These are phyloP conservation scores for Candida lessepsii DNA, from an alignment of 805 yeast genomes.

Conservation along the genomic window DNA sequence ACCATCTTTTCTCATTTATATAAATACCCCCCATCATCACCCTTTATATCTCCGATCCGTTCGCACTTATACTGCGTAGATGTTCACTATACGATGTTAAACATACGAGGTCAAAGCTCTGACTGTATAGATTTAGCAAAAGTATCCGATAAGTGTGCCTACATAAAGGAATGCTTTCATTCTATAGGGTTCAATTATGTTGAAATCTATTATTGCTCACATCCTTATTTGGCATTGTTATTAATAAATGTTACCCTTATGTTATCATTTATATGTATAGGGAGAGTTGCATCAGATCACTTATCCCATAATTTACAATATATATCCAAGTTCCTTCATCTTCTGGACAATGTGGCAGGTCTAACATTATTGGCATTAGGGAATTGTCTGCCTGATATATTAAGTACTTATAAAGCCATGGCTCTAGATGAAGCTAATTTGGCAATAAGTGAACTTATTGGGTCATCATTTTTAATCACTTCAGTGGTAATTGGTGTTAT, in stretches of 20 bases:
- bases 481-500: slow-evolving; percentile 80
- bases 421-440: slow-evolving; percentile 64
- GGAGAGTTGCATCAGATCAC: slow-evolving; percentile 78
- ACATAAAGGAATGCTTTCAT: slow-evolving; percentile 35
- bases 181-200: slow-evolving; percentile 42
- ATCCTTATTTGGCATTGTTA: slow-evolving; percentile 12
- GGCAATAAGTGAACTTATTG: slow-evolving; percentile 88
- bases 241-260: slow-evolving; percentile 4
- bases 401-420: slow-evolving; percentile 83
- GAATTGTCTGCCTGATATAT: slow-evolving; percentile 88
- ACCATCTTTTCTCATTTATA: no score
- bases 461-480: slow-evolving; percentile 81
- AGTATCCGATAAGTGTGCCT: slow-evolving; percentile 36
- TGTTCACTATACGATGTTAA: not conserved
- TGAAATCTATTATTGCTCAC: slow-evolving; percentile 30
- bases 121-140: slow-evolving; percentile 1
- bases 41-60: not conserved
- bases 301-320: slow-evolving; percentile 75
- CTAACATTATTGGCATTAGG: slow-evolving; percentile 87
- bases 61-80: slow-evolving; percentile 1
- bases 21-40: no score
- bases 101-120: slow-evolving; percentile 1
- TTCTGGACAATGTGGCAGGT: slow-evolving; percentile 81
- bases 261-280: slow-evolving; percentile 57
- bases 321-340: slow-evolving; percentile 56